Evolutionary conservation across 2,329 filamentous ascomycete species (phyloP).

Genomic region (Aspergillus transmontanensis): DNA sequence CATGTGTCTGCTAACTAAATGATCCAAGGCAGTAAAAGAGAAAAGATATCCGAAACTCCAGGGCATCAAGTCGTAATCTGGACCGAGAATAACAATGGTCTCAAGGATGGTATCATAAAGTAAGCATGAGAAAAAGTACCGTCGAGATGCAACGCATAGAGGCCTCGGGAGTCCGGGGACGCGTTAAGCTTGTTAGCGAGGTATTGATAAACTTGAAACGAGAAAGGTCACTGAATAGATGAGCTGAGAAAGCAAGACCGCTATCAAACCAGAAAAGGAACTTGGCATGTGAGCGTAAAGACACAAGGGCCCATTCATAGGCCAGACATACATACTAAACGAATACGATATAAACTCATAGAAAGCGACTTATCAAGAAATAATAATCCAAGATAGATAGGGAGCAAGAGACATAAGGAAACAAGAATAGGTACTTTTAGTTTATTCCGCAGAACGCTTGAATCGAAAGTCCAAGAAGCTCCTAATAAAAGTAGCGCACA

Average conservation of each 20-base stretch:
- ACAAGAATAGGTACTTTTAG: constrained; percentile 38
- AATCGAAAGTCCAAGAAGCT: constrained; percentile 36
- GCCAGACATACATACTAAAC: constrained; percentile 24
- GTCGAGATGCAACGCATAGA: not conserved
- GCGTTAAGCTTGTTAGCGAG: not conserved
- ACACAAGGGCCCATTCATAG: constrained; percentile 16
- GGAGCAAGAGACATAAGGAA: constrained; percentile 23
- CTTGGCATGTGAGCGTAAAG: constrained; percentile 10
- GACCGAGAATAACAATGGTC: not conserved
- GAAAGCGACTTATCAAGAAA: constrained; percentile 23
- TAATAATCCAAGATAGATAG: constrained; percentile 18
- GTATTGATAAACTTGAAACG: constrained; percentile 1
- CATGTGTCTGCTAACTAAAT: constrained; percentile 2
- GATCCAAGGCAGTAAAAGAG: constrained; percentile 3
- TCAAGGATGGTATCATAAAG: constrained; percentile 9
- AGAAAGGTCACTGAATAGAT: constrained; percentile 5
- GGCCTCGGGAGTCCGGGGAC: not conserved
- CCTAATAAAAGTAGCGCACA: constrained; percentile 33
- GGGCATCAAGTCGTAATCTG: constrained; percentile 8
- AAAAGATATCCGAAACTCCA: constrained; percentile 10
- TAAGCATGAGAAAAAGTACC: constrained; percentile 2
- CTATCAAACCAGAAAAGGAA: constrained; percentile 23
- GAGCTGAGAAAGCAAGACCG: constrained; percentile 19
- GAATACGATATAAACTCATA: constrained; percentile 28
- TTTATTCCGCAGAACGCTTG: constrained; percentile 35